Percentiles rank a stretch among this genome's conserved stretches.
Conservation (phyloP, 2,329 filamentous ascomycete genomes). For the Eutypa lata region DNA sequence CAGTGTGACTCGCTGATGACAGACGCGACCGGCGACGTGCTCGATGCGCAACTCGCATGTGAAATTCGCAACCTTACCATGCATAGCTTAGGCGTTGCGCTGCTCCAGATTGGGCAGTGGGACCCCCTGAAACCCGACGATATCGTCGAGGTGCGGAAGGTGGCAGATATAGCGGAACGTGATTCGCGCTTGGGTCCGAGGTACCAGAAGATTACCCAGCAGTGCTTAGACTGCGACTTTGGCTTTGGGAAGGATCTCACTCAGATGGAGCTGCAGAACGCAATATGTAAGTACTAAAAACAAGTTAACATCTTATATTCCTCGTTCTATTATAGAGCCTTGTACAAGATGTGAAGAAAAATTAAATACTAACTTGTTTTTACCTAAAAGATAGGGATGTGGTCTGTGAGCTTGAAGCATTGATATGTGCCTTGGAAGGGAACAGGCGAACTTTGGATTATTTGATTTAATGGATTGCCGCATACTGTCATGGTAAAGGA, state of each 20-base stretch:
- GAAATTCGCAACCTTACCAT: conserved; percentile 23
- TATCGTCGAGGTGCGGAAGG: conserved; percentile 17
- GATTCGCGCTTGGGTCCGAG: conserved; percentile 12
- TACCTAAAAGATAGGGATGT: no score
- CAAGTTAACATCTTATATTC: no score
- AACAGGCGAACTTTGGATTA: no score
- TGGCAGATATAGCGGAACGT: not conserved
- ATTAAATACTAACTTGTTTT: no score
- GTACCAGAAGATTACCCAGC: conserved; percentile 21
- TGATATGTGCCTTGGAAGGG: no score
- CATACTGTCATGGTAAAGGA: no score
- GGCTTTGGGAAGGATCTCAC: conserved; percentile 16
- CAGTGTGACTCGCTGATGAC: not conserved
- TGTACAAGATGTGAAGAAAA: no score
- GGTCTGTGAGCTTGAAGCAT: no score
- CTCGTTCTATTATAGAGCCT: no score
- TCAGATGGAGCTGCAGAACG: conserved; percentile 11
- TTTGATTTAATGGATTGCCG: no score
- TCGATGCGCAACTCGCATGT: conserved; percentile 9
- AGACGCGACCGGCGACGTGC: not conserved
- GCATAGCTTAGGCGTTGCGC: conserved; percentile 23
- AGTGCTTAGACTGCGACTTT: conserved; percentile 23
- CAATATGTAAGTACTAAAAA: no score
- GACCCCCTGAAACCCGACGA: conserved; percentile 15
- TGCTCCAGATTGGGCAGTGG: conserved; percentile 25